Percentiles rank a stretch among this genome's conserved stretches.
phyloP scores from a whole-genome alignment of 192 early-diverging fungal genomes.

The Coemansia sp. region DNA sequence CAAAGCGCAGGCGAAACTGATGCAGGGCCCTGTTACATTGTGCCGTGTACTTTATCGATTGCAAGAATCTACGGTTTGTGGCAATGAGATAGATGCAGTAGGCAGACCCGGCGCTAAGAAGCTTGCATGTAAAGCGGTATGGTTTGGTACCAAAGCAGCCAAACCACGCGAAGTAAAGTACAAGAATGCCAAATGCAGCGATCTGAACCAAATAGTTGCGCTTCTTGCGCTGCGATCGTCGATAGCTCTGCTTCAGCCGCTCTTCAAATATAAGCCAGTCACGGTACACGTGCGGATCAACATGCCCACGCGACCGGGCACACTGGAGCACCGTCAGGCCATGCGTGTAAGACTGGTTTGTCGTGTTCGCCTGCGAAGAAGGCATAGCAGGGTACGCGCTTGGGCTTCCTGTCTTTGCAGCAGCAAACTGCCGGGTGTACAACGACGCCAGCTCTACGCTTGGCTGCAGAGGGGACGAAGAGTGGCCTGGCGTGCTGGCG shows the following conservation, averaged over 20 bases:
- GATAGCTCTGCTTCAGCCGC: constrained; percentile 71
- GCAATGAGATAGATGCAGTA: constrained; percentile 56
- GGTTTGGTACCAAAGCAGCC: constrained; percentile 46
- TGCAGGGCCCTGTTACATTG: constrained; percentile 57
- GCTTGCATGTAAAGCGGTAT: constrained; percentile 50
- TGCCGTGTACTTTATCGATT: constrained; percentile 48
- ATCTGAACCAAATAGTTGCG: constrained; percentile 65
- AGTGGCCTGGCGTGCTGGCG: constrained; percentile 8
- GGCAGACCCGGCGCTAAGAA: constrained; percentile 50
- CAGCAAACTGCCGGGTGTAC: constrained; percentile 53
- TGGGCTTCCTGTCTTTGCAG: constrained; percentile 26
- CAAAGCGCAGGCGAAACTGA: constrained; percentile 53
- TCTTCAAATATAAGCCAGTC: constrained; percentile 83
- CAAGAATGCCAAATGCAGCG: constrained; percentile 47
- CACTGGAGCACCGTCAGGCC: constrained; percentile 46
- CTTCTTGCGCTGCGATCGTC: constrained; percentile 63
- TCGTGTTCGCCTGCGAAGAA: constrained; percentile 23
- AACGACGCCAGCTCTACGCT: constrained; percentile 45
- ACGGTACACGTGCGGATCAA: constrained; percentile 60
- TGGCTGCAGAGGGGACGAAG: constrained; percentile 18
- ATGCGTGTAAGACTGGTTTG: constrained; percentile 37
- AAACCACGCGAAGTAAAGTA: constrained; percentile 55
- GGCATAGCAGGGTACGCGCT: constrained; percentile 43
- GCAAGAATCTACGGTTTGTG: constrained; percentile 49
- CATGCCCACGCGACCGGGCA: constrained; percentile 35